Base-by-base conservation (phyloP, 306 rosid species). In the Begonia masoniana region DNA sequence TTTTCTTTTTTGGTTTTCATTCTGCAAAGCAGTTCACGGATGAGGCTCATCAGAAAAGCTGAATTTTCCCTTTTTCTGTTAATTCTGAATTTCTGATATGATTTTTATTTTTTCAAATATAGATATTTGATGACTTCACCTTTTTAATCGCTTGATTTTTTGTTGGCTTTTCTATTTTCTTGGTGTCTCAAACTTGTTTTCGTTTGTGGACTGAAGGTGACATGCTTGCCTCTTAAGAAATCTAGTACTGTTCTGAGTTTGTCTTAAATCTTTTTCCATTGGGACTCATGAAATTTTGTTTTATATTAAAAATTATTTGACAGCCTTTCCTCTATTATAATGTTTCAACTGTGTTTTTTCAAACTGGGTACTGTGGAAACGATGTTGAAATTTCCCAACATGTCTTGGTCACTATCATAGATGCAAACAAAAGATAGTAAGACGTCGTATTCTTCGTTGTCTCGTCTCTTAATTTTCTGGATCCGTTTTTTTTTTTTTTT, bases 301-400 rank as follows among this genome's bases (percentile, higher is more conserved):
- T 16, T 24, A 41, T 14, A 56, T 51, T 17, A 23, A 54, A 36
- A 55, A 50, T 52, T n/a, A 66, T 52, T 68, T 71, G 68, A 76
- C 70, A 59, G 50, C 70, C 55, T 53, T 54, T 54, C 58, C 65
- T 59, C 49, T 15, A 10, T 14, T 12, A 31, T 54, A 15, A 52
- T 35, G 61, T n/a, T 51, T 10, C 55, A 47, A 43, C 65, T 74
- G 53, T 62, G 49, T 39, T 9, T 41, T 57, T 63, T 48, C n/a
- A n/a, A 59, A 64, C 68, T 72, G 54, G 65, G 59, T 62, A 62
- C 59, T 31, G 17, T 48, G 53, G 51, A 42, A 64, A 66, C 14
- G 51, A 41, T 26, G 66, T 56, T 48, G 39, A 42, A 35, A 45
- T 46, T 71, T 64, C 56, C 50, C n/a, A n/a, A 58, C 57, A 46